A percentile compares a stretch with the other conserved stretches of the same genome.
phyloP scores from a whole-genome alignment of 805 yeast genomes.

The Metschnikowia gelsemii region DNA sequence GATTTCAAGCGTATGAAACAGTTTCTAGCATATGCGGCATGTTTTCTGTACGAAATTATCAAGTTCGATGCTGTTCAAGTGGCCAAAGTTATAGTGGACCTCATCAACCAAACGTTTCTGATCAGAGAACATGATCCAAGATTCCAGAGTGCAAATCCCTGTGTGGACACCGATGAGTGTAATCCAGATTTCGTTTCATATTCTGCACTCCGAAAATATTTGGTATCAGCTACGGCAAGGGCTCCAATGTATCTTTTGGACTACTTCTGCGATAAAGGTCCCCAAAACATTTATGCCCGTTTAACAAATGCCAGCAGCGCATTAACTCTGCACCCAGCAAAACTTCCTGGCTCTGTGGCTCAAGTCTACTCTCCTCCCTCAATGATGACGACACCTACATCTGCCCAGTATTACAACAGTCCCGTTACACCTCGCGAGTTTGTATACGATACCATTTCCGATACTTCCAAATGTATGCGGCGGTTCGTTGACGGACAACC shows the following conservation, averaged over 20 bases:
- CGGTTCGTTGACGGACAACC: not conserved
- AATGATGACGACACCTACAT: not conserved
- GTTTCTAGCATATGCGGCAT: conserved; percentile 48
- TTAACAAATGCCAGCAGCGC: conserved; percentile 8
- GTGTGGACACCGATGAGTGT: conserved; percentile 7
- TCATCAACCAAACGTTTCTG: conserved; percentile 32
- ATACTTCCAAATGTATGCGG: not conserved
- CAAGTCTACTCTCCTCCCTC: not conserved
- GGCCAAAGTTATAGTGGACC: conserved; percentile 32
- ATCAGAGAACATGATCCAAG: conserved; percentile 22
- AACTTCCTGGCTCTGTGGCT: not conserved
- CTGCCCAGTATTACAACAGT: not conserved
- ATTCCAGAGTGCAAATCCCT: conserved; percentile 26
- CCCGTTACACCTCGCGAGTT: conserved; percentile 3
- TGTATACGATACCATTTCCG: conserved; percentile 1
- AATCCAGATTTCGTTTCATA: conserved; percentile 9
- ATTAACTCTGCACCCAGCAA: not conserved
- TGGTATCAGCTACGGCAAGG: conserved; percentile 12
- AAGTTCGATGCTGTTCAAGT: conserved; percentile 17
- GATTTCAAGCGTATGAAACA: conserved; percentile 49
- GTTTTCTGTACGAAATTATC: conserved; percentile 45
- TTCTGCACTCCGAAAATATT: conserved; percentile 10
- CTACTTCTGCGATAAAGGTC: conserved; percentile 16
- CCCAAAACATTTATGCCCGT: conserved; percentile 13
- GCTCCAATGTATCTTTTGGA: conserved; percentile 18